Evolutionary conservation across 2,329 filamentous ascomycete species (phyloP).

Genomic region (Alternaria viburni): DNA sequence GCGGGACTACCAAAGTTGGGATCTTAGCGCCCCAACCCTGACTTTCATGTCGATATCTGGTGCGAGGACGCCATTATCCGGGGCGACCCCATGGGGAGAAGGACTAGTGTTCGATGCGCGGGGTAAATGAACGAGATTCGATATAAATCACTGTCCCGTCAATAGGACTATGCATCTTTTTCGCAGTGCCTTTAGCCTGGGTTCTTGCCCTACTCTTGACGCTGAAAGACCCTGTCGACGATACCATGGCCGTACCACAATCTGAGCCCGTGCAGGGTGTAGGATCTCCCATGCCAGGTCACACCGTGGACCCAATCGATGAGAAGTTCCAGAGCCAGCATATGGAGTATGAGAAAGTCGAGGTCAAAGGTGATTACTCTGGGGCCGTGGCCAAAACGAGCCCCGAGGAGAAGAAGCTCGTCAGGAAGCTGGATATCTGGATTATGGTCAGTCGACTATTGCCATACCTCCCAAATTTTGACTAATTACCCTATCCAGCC

Average conservation of each 20-base stretch:
- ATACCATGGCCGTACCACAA: not conserved
- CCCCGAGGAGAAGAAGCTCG: conserved; percentile 14
- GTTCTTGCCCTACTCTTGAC: not conserved
- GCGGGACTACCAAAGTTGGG: not conserved
- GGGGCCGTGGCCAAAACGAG: conserved; percentile 16
- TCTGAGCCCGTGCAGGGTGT: not conserved
- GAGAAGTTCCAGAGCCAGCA: conserved; percentile 1
- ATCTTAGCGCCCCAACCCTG: not conserved
- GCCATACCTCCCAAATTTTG: conserved; percentile 14
- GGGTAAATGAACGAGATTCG: not conserved
- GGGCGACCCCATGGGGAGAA: not conserved
- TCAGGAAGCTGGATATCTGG: conserved; percentile 16
- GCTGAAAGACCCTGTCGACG: not conserved
- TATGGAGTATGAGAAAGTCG: not conserved
- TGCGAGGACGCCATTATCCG: not conserved
- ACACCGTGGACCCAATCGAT: not conserved
- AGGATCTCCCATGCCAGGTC: not conserved
- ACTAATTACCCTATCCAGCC: conserved; percentile 30
- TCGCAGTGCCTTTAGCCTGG: not conserved
- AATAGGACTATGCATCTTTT: not conserved
- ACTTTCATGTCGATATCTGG: not conserved
- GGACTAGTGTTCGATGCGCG: not conserved
- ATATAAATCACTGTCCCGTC: not conserved
- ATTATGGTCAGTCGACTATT: conserved; percentile 7
- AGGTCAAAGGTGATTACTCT: conserved; percentile 12